Evolutionary conservation across 495 filamentous ascomycete genomes (phyloP).

Genomic region (Mytilinidion resinicola): DNA sequence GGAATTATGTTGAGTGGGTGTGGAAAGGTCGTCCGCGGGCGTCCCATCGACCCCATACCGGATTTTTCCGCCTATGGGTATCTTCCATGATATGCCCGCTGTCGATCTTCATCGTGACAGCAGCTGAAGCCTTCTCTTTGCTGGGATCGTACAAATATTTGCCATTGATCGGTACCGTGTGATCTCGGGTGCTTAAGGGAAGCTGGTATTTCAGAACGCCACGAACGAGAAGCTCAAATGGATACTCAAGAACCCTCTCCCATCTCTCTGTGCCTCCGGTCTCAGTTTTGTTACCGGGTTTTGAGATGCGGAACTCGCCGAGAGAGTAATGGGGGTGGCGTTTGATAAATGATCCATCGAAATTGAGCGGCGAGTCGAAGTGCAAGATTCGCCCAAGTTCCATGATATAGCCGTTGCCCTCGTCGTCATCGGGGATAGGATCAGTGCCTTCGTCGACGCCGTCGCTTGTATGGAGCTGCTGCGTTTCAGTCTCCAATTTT

Average conservation of each 20-base stretch:
- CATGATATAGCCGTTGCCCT: slow-evolving; percentile 68
- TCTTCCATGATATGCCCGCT: background rate
- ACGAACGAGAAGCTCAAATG: slow-evolving; percentile 85
- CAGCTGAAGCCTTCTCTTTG: slow-evolving; percentile 15
- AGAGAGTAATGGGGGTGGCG: slow-evolving; percentile 57
- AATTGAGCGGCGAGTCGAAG: slow-evolving; percentile 80
- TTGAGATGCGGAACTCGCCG: slow-evolving; percentile 72
- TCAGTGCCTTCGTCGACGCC: slow-evolving; percentile 66
- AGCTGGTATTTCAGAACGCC: slow-evolving; percentile 85
- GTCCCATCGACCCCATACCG: background rate
- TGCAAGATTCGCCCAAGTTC: slow-evolving; percentile 77
- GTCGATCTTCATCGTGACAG: background rate
- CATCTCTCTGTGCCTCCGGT: slow-evolving; percentile 81
- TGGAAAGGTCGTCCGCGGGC: background rate
- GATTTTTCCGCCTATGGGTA: background rate
- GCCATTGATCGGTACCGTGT: slow-evolving; percentile 14
- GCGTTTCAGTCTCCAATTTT: too few relatives aligned
- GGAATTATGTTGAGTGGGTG: too few relatives aligned
- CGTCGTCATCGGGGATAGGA: slow-evolving; percentile 57
- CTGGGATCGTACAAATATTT: slow-evolving; percentile 23
- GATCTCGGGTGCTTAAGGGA: slow-evolving; percentile 52
- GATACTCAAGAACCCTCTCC: slow-evolving; percentile 83
- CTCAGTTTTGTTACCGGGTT: slow-evolving; percentile 85
- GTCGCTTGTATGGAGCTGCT: background rate
- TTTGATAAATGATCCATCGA: slow-evolving; percentile 81